Base-by-base conservation (phyloP, 495 filamentous ascomycete species). In the Tuber calosporum region DNA sequence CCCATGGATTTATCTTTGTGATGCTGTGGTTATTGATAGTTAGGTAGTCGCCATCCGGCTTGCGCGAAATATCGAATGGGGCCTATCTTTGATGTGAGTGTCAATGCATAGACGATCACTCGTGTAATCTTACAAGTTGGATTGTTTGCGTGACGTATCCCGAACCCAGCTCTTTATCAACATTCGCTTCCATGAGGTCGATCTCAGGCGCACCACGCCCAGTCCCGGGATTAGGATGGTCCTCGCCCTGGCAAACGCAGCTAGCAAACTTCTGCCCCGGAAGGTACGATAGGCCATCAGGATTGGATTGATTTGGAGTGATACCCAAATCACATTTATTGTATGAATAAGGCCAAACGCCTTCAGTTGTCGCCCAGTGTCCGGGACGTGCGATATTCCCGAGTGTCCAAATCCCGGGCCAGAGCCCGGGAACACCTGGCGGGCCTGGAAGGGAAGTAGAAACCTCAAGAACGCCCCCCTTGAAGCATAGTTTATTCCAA, bases 401-500 rank as follows among this genome's bases (percentile, higher is more conserved):
- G 86, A 92, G 89, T 0, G 91, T 86, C 91, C 91, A 94, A 83
- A 92, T 91, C 74, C 91, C 91, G 72, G 91, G 91, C 91, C 91
- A 93, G 81, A 92, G 90, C 30, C 91, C 91, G 26, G 87, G 82
- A 30, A 87, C 85, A 68, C 91, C 88, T 26, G 90, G 90, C 37
- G 86, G 81, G 26, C 90, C 91, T 2, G 91, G 91, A 13, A 93
- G 84, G 1, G 91, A 94, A 42, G 91, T 87, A 76, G 89, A 91
- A 34, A 90, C 90, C 82, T 94, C 91, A 26, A 93, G 82, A 67
- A 89, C 85, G 20, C 91, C 91, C 36, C 91, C 91, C 68, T 89
- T 92, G 80, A 93, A 92, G 79, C 91, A 94, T 66, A 93, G 76
- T 78, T 93, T 88, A 82, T 94, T 94, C 91, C 91, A 94, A 38